Conservation (phyloP, 345 rosid genomes). For the Gossypium turneri region DNA sequence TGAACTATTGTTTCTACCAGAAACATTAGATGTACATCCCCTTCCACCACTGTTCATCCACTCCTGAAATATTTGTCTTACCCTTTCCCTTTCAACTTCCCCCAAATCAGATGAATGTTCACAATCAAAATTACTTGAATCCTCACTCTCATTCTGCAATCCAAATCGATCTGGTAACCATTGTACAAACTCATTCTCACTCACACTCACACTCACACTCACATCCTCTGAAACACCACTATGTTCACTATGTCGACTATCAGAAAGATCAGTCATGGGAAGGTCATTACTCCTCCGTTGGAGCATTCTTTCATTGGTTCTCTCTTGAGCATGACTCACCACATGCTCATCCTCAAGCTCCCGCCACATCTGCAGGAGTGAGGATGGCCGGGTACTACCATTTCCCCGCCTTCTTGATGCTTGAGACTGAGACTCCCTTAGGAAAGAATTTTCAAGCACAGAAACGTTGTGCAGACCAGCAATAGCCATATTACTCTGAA, state of each 20-base stretch:
- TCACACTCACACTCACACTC: slow-evolving; percentile 34
- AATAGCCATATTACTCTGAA: slow-evolving; percentile 55
- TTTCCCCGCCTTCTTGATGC: slow-evolving; percentile 44
- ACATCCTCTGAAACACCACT: slow-evolving; percentile 41
- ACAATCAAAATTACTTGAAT: slow-evolving; percentile 28
- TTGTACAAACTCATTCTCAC: slow-evolving; percentile 50
- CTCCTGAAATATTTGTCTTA: slow-evolving; percentile 75
- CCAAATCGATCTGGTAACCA: slow-evolving; percentile 52
- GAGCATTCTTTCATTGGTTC: slow-evolving; percentile 44
- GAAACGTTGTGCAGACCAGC: slow-evolving; percentile 79
- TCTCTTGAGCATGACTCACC: slow-evolving; percentile 56
- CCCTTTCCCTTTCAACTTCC: slow-evolving; percentile 79
- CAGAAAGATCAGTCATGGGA: slow-evolving; percentile 37
- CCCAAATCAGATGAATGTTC: slow-evolving; percentile 60
- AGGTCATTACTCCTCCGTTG: slow-evolving; percentile 41
- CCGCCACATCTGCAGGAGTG: slow-evolving; percentile 79
- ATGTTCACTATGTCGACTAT: slow-evolving; percentile 36
- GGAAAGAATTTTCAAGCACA: slow-evolving; percentile 67
- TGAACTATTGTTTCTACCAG: slow-evolving; percentile 38
- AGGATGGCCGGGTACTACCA: slow-evolving; percentile 69
- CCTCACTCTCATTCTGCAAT: slow-evolving; percentile 48
- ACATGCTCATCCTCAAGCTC: slow-evolving; percentile 87
- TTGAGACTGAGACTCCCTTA: slow-evolving; percentile 61
- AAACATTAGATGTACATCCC: slow-evolving; percentile 43
- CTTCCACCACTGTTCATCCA: slow-evolving; percentile 72